Percentiles rank a stretch among this genome's conserved stretches.
phyloP scores from a whole-genome alignment of 805 yeast genomes.

The Monosporozyma servazzii region DNA sequence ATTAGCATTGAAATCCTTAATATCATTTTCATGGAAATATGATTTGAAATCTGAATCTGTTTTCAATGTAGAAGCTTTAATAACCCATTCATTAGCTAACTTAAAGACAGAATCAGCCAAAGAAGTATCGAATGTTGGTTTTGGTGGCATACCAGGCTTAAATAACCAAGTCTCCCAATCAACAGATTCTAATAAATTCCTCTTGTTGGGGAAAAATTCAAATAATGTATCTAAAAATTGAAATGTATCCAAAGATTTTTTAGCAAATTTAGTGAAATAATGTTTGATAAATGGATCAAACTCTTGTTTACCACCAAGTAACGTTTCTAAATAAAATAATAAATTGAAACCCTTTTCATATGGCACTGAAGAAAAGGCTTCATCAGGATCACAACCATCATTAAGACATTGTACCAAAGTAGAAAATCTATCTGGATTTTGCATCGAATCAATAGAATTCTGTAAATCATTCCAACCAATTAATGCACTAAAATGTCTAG shows the following conservation, averaged over 20 bases:
- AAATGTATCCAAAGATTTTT: conserved; percentile 68
- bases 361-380: conserved; percentile 78
- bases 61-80: conserved; percentile 23
- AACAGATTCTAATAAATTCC: conserved; percentile 48
- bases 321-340: conserved; percentile 61
- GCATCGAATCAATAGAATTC: conserved; percentile 58
- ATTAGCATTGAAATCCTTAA: conserved; percentile 53
- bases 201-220: conserved; percentile 47
- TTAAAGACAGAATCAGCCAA: conserved; percentile 63
- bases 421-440: conserved; percentile 44
- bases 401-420: conserved; percentile 63
- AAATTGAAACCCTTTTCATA: conserved; percentile 86
- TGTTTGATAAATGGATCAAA: conserved; percentile 76
- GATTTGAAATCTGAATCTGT: conserved; percentile 16
- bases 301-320: conserved; percentile 50
- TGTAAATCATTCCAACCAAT: conserved; percentile 83
- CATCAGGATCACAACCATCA: conserved; percentile 74
- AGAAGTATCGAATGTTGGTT: conserved; percentile 69
- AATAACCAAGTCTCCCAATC: conserved; percentile 85
- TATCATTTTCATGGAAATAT: conserved; percentile 41
- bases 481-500: conserved; percentile 72
- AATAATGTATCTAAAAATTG: conserved; percentile 70
- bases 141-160: conserved; percentile 82
- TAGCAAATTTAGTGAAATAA: conserved; percentile 63
- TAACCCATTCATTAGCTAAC: conserved; percentile 60